Conservation (phyloP, 208 protist species). For the Angomonas ambiguus region DNA sequence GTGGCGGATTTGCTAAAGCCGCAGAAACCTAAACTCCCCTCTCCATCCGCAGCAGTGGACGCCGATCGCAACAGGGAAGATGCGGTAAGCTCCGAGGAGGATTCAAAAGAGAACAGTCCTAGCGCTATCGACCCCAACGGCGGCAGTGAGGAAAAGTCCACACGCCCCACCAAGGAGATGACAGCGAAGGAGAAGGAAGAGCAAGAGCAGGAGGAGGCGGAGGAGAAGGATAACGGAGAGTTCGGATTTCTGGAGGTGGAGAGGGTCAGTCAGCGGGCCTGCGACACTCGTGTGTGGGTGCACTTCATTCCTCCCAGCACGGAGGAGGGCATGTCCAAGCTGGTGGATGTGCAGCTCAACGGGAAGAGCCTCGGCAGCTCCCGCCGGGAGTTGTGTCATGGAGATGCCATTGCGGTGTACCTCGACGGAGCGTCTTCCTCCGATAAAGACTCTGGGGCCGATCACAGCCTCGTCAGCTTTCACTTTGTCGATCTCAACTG, state of each 20-base stretch:
- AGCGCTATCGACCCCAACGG: background rate
- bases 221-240: background rate
- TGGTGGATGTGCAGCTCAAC: conserved; percentile 57
- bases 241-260: conserved; percentile 54
- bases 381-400: conserved; percentile 48
- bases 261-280: conserved; percentile 42
- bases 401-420: conserved; percentile 60
- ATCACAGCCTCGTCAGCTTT: conserved; percentile 50
- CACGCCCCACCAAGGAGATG: background rate
- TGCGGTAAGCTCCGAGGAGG: background rate
- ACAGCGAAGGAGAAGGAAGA: background rate
- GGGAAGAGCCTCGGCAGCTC: conserved; percentile 37
- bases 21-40: background rate
- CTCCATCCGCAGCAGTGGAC: background rate
- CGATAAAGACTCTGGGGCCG: conserved; percentile 1
- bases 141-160: background rate
- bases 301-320: conserved; percentile 33
- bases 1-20: conserved; percentile 20
- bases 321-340: conserved; percentile 14
- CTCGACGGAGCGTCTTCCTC: conserved; percentile 25
- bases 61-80: background rate
- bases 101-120: background rate
- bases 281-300: conserved; percentile 53
- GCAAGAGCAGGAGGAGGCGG: background rate
- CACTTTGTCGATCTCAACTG: conserved; percentile 74